phyloP scores from a whole-genome alignment of 2,329 filamentous ascomycete species.

The Fusarium haematococcum region DNA sequence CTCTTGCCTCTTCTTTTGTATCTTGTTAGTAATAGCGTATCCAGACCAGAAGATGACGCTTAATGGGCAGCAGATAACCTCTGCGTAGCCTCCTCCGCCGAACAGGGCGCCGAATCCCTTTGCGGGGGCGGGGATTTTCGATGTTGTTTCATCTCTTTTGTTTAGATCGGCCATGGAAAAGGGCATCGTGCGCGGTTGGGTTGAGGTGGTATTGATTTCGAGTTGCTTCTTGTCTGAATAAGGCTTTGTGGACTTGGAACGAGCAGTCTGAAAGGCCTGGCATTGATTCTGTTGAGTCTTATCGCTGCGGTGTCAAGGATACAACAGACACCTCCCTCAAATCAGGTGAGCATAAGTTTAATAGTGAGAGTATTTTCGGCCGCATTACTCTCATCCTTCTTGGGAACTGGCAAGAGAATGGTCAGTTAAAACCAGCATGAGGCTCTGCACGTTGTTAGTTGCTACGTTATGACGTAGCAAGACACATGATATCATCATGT shows the following conservation, averaged over 20 bases:
- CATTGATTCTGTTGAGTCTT: not conserved
- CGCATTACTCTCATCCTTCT: not conserved
- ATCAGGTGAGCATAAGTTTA: not conserved
- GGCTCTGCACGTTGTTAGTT: not conserved
- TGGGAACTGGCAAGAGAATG: not conserved
- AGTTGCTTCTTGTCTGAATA: not conserved
- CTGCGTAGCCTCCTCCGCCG: not conserved
- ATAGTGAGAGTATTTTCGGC: not conserved
- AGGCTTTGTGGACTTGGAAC: not conserved
- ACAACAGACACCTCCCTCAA: not conserved
- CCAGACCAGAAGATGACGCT: not conserved
- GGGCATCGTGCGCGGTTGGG: not conserved
- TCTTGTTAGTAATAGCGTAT: not conserved
- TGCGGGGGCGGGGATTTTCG: not conserved
- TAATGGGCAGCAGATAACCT: not conserved
- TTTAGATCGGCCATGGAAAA: slow-evolving; percentile 8
- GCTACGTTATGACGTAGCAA: slow-evolving; percentile 4
- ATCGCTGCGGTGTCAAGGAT: not conserved
- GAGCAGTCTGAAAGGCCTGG: not conserved
- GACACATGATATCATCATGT: not conserved
- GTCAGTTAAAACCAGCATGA: not conserved
- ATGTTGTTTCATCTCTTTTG: slow-evolving; percentile 1
- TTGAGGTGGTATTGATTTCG: not conserved
- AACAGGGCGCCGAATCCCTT: slow-evolving; percentile 4
- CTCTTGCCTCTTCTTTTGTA: not conserved